phyloP scores from a whole-genome alignment of 148 eudicot genomes.

The Cornus kousa region DNA sequence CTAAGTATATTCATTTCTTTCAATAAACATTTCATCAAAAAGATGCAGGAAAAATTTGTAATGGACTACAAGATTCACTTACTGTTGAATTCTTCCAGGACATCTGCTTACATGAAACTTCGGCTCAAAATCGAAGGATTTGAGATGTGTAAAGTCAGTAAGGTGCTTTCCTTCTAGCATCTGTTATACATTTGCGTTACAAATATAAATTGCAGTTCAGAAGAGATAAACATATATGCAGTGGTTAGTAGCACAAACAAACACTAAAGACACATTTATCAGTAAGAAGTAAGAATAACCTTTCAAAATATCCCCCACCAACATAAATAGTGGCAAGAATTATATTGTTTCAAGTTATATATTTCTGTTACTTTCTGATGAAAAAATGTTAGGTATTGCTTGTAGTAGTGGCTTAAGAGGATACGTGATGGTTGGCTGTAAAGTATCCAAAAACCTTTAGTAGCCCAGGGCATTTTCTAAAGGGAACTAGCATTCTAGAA shows the following conservation, averaged over 20 bases:
- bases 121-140: conserved; percentile 27
- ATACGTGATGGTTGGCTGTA: neutral
- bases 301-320: neutral
- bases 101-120: conserved; percentile 26
- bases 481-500: neutral
- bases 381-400: neutral
- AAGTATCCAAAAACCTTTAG: neutral
- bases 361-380: neutral
- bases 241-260: neutral
- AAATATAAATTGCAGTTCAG: neutral
- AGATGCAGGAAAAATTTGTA: neutral
- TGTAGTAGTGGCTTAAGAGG: neutral
- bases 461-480: neutral
- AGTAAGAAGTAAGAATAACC: neutral
- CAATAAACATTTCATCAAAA: neutral
- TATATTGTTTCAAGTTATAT: neutral
- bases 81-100: conserved; percentile 33
- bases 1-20: neutral
- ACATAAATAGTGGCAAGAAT: neutral
- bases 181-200: conserved; percentile 12
- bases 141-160: conserved; percentile 22
- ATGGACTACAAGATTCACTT: conserved; percentile 12
- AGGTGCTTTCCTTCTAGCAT: conserved; percentile 30
- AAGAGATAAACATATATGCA: neutral
- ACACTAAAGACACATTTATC: neutral